Percentiles rank a stretch among this genome's conserved stretches.
These are phyloP conservation scores for Grosmannia huntii DNA, from an alignment of 2,329 filamentous ascomycete genomes.

Conservation along the genomic window DNA sequence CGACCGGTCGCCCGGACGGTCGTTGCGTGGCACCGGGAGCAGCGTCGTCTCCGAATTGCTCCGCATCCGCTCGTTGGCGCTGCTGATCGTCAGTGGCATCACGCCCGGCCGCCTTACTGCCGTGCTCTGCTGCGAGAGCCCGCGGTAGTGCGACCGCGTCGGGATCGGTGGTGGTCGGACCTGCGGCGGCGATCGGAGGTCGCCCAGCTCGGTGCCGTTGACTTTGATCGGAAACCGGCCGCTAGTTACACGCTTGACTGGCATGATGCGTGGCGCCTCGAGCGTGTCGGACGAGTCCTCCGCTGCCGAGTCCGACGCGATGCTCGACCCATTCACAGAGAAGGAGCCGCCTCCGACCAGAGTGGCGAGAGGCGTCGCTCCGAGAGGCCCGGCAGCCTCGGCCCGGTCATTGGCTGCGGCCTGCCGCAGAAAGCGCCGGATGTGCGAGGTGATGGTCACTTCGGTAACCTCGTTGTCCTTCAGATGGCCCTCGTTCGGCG, in stretches of 20 bases:
- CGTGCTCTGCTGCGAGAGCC: conserved; percentile 54
- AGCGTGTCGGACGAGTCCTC: conserved; percentile 60
- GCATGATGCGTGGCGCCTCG: conserved; percentile 61
- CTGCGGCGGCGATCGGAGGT: conserved; percentile 54
- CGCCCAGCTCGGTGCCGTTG: conserved; percentile 56
- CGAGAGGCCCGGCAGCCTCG: conserved; percentile 7
- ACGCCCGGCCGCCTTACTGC: conserved; percentile 56
- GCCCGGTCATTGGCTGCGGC: conserved; percentile 34
- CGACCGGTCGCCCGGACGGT: conserved; percentile 35
- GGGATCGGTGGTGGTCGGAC: conserved; percentile 65
- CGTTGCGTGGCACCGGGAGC: conserved; percentile 29
- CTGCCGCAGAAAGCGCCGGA: conserved; percentile 48
- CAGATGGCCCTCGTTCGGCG: conserved; percentile 39
- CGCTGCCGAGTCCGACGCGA: conserved; percentile 34
- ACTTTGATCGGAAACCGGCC: conserved; percentile 59
- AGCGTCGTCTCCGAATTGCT: conserved; percentile 53
- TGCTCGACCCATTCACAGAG: neutral
- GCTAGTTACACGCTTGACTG: conserved; percentile 46
- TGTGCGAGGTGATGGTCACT: conserved; percentile 44
- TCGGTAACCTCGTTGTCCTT: conserved; percentile 55
- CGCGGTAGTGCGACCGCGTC: conserved; percentile 67
- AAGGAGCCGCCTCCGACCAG: neutral
- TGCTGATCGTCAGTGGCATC: conserved; percentile 58
- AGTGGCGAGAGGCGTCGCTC: neutral
- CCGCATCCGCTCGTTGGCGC: conserved; percentile 51